phyloP scores from a whole-genome alignment of 805 yeast species.

The Candida glaebosa region DNA sequence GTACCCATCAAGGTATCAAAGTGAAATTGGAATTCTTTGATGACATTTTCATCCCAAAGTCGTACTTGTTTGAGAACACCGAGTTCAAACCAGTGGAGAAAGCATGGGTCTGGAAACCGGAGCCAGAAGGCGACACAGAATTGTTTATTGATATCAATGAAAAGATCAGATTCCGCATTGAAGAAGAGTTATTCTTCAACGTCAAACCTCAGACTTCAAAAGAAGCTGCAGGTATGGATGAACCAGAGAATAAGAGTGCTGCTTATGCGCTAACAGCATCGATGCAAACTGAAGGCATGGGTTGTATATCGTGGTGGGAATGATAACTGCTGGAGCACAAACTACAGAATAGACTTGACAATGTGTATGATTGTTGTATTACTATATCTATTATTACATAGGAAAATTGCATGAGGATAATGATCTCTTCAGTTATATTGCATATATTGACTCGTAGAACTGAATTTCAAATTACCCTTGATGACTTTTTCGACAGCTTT shows the following conservation, averaged over 20 bases:
- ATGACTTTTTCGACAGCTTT: conserved; percentile 98
- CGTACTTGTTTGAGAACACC: conserved; percentile 75
- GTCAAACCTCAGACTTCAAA: conserved; percentile 74
- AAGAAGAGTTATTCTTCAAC: conserved; percentile 81
- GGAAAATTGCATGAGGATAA: conserved; percentile 1
- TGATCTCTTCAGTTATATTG: conserved; percentile 69
- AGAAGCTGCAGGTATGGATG: conserved; percentile 41
- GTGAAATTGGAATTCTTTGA: conserved; percentile 84
- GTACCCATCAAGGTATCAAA: conserved; percentile 83
- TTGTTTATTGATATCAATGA: conserved; percentile 88
- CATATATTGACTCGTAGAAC: conserved; percentile 97
- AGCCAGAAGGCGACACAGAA: conserved; percentile 64
- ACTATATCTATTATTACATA: conserved; percentile 2
- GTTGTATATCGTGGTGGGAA: conserved; percentile 96
- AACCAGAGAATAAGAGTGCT: conserved; percentile 48
- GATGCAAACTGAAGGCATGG: conserved; percentile 96
- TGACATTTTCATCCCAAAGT: conserved; percentile 85
- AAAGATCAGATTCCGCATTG: conserved; percentile 86
- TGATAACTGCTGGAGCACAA: conserved; percentile 20
- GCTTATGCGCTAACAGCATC: conserved; percentile 85
- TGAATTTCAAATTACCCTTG: conserved; percentile 96
- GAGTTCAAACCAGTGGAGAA: conserved; percentile 68
- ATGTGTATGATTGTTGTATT: background rate
- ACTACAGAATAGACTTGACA: background rate
- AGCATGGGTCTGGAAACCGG: conserved; percentile 88